Conservation (phyloP, 768 basidiomycete species). For the Neoboletus brunneissimus region DNA sequence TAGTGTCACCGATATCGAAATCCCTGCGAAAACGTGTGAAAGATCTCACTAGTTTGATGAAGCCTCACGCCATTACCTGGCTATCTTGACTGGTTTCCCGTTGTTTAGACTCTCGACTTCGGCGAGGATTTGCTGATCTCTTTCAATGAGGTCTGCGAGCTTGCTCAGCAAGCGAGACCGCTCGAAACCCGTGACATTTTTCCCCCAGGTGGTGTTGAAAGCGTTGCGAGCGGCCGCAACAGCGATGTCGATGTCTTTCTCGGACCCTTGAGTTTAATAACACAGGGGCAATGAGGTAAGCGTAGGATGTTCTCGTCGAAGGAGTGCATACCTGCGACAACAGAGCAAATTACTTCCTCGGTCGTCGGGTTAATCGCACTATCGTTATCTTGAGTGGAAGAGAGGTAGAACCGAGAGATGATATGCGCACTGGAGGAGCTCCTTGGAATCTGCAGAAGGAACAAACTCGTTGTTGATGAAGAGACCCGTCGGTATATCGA, state of each 20-base stretch:
- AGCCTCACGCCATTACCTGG: slow-evolving; percentile 41
- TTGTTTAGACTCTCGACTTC: slow-evolving; percentile 87
- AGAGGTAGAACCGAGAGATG: slow-evolving; percentile 5
- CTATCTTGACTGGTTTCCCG: slow-evolving; percentile 78
- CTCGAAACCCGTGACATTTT: slow-evolving; percentile 80
- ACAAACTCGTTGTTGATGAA: slow-evolving; percentile 94
- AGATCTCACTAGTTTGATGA: slow-evolving; percentile 19
- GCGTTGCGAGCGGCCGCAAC: slow-evolving; percentile 81
- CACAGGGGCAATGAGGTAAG: slow-evolving; percentile 1
- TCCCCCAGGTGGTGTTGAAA: slow-evolving; percentile 85
- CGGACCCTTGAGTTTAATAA: slow-evolving; percentile 45
- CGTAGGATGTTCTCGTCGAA: background rate
- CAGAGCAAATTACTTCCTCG: slow-evolving; percentile 66
- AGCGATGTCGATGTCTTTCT: slow-evolving; percentile 77
- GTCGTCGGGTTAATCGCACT: slow-evolving; percentile 83
- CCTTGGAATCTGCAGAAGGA: slow-evolving; percentile 64
- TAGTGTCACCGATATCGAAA: slow-evolving; percentile 74
- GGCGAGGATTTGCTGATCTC: slow-evolving; percentile 76
- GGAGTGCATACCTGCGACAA: slow-evolving; percentile 52
- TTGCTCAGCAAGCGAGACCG: slow-evolving; percentile 79
- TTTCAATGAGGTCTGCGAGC: slow-evolving; percentile 87
- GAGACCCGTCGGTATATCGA: slow-evolving; percentile 74
- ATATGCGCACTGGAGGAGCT: slow-evolving; percentile 56
- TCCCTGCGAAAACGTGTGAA: slow-evolving; percentile 45
- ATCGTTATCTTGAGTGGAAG: slow-evolving; percentile 16